Base-by-base conservation (phyloP, 176 grass and related monocot genomes). In the Cocos nucifera region DNA sequence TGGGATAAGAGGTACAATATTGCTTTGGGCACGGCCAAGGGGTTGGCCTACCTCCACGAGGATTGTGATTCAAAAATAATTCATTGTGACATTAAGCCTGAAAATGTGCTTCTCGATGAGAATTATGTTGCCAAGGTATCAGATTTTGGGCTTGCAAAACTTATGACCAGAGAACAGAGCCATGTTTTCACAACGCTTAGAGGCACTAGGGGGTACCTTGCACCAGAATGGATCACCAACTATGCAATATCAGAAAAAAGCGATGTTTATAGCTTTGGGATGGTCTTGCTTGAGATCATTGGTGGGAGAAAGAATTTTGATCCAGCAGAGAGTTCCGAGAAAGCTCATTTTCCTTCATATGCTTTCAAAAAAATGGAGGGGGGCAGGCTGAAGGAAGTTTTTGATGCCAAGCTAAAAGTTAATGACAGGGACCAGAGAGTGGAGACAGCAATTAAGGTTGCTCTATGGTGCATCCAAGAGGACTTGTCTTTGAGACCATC, bases 131-230 rank as follows among this genome's bases (percentile, higher is more conserved):
- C 88, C 9, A 98, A 92, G 77, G 93, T 98, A 22, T 98, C 93
- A 15, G 93, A 98, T 62, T 98, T 98, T 62, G 93, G 93, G n/a
- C 93, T 98, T 14, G 93, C 93, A 8, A 98, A 98, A 62, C 28
- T 98, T 51, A 98, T 98, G 93, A 98, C 84, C 51, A 85, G 93
- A 29, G 93, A 98, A 71, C 93, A 98, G 71, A 98, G 93, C 57
- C 84, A 89, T 76, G 93, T 98, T 30, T 98, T 92, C 65, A 98
- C 93, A 8, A 98, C 93, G 0, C 76, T 98, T 27, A 65, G 87
- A 52, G 93, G 93, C 55, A 98, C 93, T 0, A 64, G 93, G 50
- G 93, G 93, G 17, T 98, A 92, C 54, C 84, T 92, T 24, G 93
- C 93, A 17, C 87, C 87, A 15, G 93, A 98, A 61, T 98, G 87